A percentile compares a stretch with the other conserved stretches of the same genome.
Conservation (phyloP, 2,329 filamentous ascomycete species). For the Nigrospora sphaerica region DNA sequence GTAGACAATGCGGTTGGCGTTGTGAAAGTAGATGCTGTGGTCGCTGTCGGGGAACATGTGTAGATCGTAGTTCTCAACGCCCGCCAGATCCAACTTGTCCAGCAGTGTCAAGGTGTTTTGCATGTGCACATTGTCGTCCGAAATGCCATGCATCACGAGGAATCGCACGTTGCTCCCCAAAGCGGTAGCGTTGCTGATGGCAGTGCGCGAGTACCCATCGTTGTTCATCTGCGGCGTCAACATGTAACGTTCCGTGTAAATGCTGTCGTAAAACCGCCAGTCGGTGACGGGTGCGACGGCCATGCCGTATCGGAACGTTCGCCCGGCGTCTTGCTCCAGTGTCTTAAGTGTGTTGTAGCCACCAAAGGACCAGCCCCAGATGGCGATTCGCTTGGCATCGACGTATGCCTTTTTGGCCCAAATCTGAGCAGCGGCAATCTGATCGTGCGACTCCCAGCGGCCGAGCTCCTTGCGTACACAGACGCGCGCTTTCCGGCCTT, state of each 20-base stretch:
- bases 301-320: conserved; percentile 95
- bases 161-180: conserved; percentile 76
- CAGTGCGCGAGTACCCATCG: conserved; percentile 67
- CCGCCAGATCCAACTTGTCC: conserved; percentile 74
- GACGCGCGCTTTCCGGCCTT: conserved; percentile 76
- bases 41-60: conserved; percentile 96
- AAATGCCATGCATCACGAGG: conserved; percentile 91
- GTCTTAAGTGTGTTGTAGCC: conserved; percentile 95
- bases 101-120: conserved; percentile 87
- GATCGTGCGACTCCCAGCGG: conserved; percentile 77
- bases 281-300: conserved; percentile 98
- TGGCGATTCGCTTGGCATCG: conserved; percentile 73
- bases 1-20: conserved; percentile 84
- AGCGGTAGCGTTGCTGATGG: conserved; percentile 67
- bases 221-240: conserved; percentile 80
- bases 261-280: conserved; percentile 90
- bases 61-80: conserved; percentile 89
- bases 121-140: conserved; percentile 95
- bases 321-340: conserved; percentile 80
- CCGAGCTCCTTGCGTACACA: conserved; percentile 79
- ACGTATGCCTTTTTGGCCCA: conserved; percentile 80
- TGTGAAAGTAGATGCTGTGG: conserved; percentile 92
- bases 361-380: conserved; percentile 98
- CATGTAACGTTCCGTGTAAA: conserved; percentile 98
- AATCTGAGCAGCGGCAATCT: conserved; percentile 81